Evolutionary conservation across 2,329 filamentous ascomycete genomes (phyloP).

Genomic region (Botrytis paeoniae): DNA sequence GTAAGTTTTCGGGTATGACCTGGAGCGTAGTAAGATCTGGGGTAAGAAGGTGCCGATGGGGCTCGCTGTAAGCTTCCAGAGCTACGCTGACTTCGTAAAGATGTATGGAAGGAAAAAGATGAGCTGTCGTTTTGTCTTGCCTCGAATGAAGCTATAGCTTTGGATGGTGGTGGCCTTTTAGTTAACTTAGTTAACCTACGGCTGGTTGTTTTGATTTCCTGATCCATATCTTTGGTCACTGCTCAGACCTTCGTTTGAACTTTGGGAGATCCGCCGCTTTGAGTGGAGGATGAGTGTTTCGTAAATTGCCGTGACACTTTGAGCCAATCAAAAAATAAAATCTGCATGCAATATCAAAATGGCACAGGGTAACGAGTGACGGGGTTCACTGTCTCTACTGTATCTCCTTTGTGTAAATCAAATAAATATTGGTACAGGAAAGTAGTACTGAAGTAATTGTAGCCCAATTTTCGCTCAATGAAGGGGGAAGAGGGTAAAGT

Average conservation of each 20-base stretch:
- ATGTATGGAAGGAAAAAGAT: conserved; percentile 32
- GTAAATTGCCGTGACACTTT: conserved; percentile 19
- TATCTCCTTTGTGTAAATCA: not conserved
- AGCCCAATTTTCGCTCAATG: not conserved
- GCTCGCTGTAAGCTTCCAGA: conserved; percentile 60
- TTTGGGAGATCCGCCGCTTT: conserved; percentile 19
- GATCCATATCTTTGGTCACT: conserved; percentile 30
- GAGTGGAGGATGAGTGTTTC: conserved; percentile 20
- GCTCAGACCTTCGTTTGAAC: conserved; percentile 21
- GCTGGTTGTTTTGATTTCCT: conserved; percentile 37
- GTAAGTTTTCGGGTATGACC: conserved; percentile 42
- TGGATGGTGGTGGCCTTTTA: conserved; percentile 48
- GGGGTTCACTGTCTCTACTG: conserved; percentile 2
- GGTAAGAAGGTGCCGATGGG: conserved; percentile 54
- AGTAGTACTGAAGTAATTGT: not conserved
- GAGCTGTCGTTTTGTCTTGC: conserved; percentile 52
- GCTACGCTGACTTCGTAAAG: conserved; percentile 61
- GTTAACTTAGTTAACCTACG: conserved; percentile 58
- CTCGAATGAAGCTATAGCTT: conserved; percentile 45
- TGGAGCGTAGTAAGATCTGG: conserved; percentile 31
- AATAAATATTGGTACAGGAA: not conserved
- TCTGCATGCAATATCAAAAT: conserved; percentile 19
- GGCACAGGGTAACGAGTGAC: conserved; percentile 17
- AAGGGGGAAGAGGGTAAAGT: not conserved
- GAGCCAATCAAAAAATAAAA: conserved; percentile 17